These are phyloP conservation scores for Stygiomarasmius scandens DNA, from an alignment of 1,284 basidiomycete species.

Conservation along the genomic window DNA sequence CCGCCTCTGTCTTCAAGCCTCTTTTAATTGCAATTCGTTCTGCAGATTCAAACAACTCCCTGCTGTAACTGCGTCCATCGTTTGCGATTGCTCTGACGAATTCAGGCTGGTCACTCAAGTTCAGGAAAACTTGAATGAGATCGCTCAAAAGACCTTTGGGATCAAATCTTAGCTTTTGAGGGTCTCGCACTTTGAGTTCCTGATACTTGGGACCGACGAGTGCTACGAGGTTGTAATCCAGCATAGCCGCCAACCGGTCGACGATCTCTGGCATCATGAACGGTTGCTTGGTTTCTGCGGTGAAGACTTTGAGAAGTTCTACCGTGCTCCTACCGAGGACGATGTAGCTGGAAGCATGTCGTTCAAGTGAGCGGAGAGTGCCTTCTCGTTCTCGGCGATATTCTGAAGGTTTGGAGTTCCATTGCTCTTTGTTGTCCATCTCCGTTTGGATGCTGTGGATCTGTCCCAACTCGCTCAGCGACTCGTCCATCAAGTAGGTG, in stretches of 20 bases:
- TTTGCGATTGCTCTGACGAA: slow-evolving; percentile 91
- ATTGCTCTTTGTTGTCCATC: slow-evolving; percentile 76
- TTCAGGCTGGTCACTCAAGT: slow-evolving; percentile 78
- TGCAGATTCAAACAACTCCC: slow-evolving; percentile 84
- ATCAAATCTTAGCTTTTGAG: slow-evolving; percentile 89
- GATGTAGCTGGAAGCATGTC: slow-evolving; percentile 84
- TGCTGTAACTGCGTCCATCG: slow-evolving; percentile 91
- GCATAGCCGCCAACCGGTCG: slow-evolving; percentile 93
- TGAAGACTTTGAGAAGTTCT: slow-evolving; percentile 89
- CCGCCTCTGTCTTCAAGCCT: slow-evolving; percentile 77
- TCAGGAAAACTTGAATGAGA: slow-evolving; percentile 90
- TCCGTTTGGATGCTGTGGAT: slow-evolving; percentile 87
- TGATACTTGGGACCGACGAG: slow-evolving; percentile 87
- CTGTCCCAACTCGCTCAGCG: slow-evolving; percentile 85
- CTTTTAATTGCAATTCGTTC: slow-evolving; percentile 70
- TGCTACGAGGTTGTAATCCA: slow-evolving; percentile 92
- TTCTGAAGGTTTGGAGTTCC: slow-evolving; percentile 66
- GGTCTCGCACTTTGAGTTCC: slow-evolving; percentile 85
- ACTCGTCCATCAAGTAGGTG: slow-evolving; percentile 97
- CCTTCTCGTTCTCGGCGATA: slow-evolving; percentile 86
- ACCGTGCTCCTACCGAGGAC: slow-evolving; percentile 88
- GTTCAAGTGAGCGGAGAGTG: slow-evolving; percentile 80
- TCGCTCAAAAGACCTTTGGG: slow-evolving; percentile 85
- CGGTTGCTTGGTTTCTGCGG: slow-evolving; percentile 87
- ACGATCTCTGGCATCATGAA: slow-evolving; percentile 99